Base-by-base conservation (phyloP, 495 filamentous ascomycete genomes). In the Margaritispora aquatica region DNA sequence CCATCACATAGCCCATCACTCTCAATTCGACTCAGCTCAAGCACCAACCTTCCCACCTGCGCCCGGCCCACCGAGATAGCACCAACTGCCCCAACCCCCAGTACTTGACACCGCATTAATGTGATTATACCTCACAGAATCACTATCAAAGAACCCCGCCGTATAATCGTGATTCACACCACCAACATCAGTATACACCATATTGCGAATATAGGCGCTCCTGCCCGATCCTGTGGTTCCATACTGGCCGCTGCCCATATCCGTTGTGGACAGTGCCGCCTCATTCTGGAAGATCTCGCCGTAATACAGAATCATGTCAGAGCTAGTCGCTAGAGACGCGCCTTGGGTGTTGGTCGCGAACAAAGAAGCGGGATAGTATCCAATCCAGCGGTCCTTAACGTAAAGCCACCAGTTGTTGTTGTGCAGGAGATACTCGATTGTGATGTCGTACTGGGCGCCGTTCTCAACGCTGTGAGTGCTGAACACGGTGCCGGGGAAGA, bases 211-310 rank as follows among this genome's bases (percentile, higher is more conserved):
- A 54, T 69, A 70, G 0, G 55, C 68, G 1, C 64, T 54, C 36
- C 65, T 51, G 29, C 62, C 60, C 27, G 19, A 63, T 19, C 66
- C 66, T 3, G 20, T 54, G 19, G 31, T 11, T 1, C 60, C 64
- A 44, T 62, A 69, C 49, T 65, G 44, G 15, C 66, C 68, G 55
- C 68, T 70, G 38, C 68, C 68, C 66, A 70, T 70, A 38, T 69
- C 68, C 31, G 66, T 69, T 8, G 61, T 69, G 23, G 68, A 67
- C 31, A 67, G 11, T 1, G 54, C 22, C 0, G 27, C 51, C 49
- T 68, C 62, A 52, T 53, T 65, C 36, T 66, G 58, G 51, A 55
- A 63, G 62, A 70, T 56, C 66, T 70, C 68, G 23, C 68, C 68
- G 50, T 68, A 70, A 54, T 57, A 70, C 24, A 61, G 47, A 26